phyloP scores from a whole-genome alignment of 225 moss, liverwort and hornwort genomes.

The Polytrichum commune region DNA sequence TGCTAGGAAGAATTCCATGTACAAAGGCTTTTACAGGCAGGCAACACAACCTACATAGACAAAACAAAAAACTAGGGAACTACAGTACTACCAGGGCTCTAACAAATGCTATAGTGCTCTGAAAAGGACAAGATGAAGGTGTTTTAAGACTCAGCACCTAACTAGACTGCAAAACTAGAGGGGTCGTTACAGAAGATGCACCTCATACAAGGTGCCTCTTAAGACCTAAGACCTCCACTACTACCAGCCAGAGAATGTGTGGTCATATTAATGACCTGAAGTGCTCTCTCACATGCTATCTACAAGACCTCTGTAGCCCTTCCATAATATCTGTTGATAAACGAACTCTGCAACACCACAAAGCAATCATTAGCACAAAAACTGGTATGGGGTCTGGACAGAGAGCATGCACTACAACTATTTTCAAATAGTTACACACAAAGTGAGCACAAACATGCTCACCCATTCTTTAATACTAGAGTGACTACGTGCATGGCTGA shows the following conservation, averaged over 20 bases:
- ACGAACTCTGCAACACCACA: conserved; percentile 46
- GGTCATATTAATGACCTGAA: conserved; percentile 15
- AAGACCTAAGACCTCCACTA: neutral
- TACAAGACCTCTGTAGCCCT: conserved; percentile 80
- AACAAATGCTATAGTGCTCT: neutral
- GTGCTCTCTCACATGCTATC: neutral
- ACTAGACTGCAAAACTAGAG: neutral
- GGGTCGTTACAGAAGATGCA: too few species aligned
- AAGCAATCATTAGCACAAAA: neutral
- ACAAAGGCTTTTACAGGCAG: conserved; percentile 25
- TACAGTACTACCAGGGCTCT: conserved; percentile 5
- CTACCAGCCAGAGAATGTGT: neutral
- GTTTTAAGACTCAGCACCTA: neutral
- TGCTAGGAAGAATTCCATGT: conserved; percentile 34
- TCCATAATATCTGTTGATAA: conserved; percentile 94
- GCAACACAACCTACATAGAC: conserved; percentile 27
- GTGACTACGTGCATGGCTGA: too few species aligned
- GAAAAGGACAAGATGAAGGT: neutral
- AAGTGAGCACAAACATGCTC: too few species aligned
- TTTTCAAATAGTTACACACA: too few species aligned
- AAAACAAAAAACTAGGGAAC: conserved; percentile 7
- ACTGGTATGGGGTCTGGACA: neutral
- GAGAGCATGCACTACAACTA: too few species aligned
- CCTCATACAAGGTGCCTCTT: too few species aligned
- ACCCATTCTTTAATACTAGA: too few species aligned